Evolutionary conservation across 331 rosid genomes (phyloP), one percentile per base, ranked within the genome.

Genomic region (Dryas integrifolia): DNA sequence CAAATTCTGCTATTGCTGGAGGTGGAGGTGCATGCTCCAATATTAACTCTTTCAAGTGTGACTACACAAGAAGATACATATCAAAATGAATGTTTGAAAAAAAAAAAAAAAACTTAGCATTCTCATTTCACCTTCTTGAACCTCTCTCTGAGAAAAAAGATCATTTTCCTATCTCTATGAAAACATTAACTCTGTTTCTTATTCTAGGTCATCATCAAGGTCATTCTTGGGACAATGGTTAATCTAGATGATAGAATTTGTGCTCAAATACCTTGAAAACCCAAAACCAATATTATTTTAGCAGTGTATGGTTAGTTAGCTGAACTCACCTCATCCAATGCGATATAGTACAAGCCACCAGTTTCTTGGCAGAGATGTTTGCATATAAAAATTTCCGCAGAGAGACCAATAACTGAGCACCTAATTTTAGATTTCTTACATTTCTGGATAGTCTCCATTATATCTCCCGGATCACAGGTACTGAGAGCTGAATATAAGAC

Each of bases 1-100:
- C 98, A 73, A 84, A 91, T 76, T 94, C 98, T 71, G 98, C 96
- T 80, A 94, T 91, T 57, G 98, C 97, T 41, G 98, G 98, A 72
- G 98, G 96, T 58, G 98, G 98, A n/a, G 97, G 97, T 46, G 96
- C 97, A 70, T 94, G 97, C 88, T 94, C 98, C 70, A 94, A 76
- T 72, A 94, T 79, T 60, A 94, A 76, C 82, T 94, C 97, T 84
- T 84, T 91, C 46, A 94, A 89, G 86, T 91, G 96, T 48, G 85
- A 68, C 97, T 91, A 83, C 81, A 77, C 14, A 38, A 77, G n/a
- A 48, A 69, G 74, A 66, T 40, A 67, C 40, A 79, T 41, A 78
- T 67, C 76, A 63, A 65, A 35, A 60, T 60, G 49, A 76, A 75
- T 40, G 16, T 48, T 16, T 18, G 39, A 9, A 66, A 39, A 21